Evolutionary conservation across 345 rosid species (phyloP), one percentile per base, ranked within the genome.

Genomic region (Lepidium aucheri): DNA sequence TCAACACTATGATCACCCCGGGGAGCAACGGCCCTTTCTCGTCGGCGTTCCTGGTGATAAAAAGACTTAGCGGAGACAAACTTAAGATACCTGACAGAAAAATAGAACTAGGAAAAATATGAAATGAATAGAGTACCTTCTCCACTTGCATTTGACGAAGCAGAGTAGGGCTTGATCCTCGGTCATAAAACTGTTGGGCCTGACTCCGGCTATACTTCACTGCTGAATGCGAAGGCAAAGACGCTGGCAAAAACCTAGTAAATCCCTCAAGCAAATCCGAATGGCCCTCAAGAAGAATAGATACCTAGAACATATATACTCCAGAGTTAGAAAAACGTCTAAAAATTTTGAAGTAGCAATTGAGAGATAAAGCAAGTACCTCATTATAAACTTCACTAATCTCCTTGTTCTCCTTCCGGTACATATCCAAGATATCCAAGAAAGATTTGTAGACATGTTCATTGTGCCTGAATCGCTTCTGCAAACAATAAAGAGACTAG

Each of bases 191-290:
- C 20, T 74, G 86, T 49, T 85, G 95, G 56, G 65, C 57, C 61
- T 81, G 79, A 68, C 76, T 84, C 59, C 83, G 86, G 46, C 77
- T 79, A 77, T 13, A 67, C 22, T 80, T 81, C 39, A 56, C 78
- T 41, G 86, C 67, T 67, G 74, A 69, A 62, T 90, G 73, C 20
- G 81, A 38, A 24, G 83, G 83, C 15, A 90, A 88, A 69, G 81
- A 35, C 66, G 86, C 92, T 8, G 97, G 99, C 60, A 90, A 81
- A 77, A 94, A 94, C 72, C 88, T 80, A 9, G 85, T 80, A 74
- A 94, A 94, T 77, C 85, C 95, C n/a, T 94, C 96, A 41, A 94
- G 90, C 78, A 94, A 79, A 82, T 90, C 99, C 13, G 73, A 41
- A 50, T 94, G 97, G 66, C 84, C 86, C 52, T 82, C 84, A 79